Conservation (phyloP, 768 basidiomycete species). For the Lactarius psammicola region DNA sequence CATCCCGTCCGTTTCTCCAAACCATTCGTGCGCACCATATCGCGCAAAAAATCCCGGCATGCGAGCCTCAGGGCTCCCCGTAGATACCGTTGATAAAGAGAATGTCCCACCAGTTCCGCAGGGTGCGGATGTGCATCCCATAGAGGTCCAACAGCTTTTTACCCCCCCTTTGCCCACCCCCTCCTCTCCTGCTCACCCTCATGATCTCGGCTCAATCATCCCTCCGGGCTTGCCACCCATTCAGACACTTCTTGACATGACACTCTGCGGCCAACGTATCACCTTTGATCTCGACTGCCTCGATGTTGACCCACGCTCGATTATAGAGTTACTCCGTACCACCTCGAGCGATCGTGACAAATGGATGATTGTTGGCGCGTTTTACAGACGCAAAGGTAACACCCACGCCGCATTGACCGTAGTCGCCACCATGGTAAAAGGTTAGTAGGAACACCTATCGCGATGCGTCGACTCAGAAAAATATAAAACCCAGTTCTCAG, state of each 20-base stretch:
- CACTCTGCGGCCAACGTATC: conserved; percentile 19
- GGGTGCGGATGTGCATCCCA: neutral
- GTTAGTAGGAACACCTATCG: conserved; percentile 33
- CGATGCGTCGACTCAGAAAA: neutral
- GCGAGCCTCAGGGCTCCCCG: neutral
- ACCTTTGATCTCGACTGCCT: conserved; percentile 44
- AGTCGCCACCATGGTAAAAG: conserved; percentile 47
- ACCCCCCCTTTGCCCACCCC: neutral
- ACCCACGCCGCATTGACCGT: conserved; percentile 46
- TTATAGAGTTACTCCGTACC: conserved; percentile 47
- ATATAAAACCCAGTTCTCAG: conserved; percentile 40
- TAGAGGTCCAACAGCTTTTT: neutral
- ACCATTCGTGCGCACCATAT: neutral
- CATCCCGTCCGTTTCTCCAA: neutral
- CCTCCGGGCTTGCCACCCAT: conserved; percentile 17
- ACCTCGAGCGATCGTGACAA: conserved; percentile 48
- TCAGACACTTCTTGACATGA: conserved; percentile 24
- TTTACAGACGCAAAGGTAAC: conserved; percentile 52
- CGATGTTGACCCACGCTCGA: conserved; percentile 43
- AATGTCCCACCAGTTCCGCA: neutral
- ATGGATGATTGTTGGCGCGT: conserved; percentile 56
- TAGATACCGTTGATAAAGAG: neutral
- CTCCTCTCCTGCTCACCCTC: neutral
- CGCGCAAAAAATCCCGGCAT: neutral
- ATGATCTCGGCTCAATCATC: conserved; percentile 2